A percentile compares a stretch with the other conserved stretches of the same genome.
Conservation (phyloP, 805 yeast species). For the Kluyveromyces aestuarii region DNA sequence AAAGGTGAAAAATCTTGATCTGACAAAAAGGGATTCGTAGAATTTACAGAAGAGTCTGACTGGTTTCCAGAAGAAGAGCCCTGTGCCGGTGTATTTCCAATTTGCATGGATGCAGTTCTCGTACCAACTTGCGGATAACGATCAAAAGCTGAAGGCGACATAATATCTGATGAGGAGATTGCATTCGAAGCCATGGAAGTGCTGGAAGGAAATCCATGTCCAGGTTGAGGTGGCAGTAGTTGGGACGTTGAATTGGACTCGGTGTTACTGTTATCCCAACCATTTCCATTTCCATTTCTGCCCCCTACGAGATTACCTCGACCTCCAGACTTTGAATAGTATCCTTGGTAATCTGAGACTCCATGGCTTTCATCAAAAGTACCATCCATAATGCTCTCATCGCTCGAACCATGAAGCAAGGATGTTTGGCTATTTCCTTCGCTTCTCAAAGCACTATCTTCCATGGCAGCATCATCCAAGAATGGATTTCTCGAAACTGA, state of each 20-base stretch:
- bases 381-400: neutral
- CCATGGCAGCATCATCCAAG: constrained; percentile 8
- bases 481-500: constrained; percentile 7
- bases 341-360: constrained; percentile 24
- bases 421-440: constrained; percentile 6
- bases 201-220: constrained; percentile 8
- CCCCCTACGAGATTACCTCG: neutral
- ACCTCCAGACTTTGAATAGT: constrained; percentile 18
- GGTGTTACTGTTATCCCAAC: constrained; percentile 1
- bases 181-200: constrained; percentile 6
- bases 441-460: constrained; percentile 5
- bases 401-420: constrained; percentile 3
- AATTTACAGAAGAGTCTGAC: constrained; percentile 19
- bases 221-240: neutral
- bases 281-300: neutral
- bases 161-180: constrained; percentile 14
- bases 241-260: neutral
- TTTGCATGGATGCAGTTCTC: constrained; percentile 41
- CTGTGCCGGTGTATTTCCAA: constrained; percentile 9
- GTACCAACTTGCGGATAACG: constrained; percentile 52
- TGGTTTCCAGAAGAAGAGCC: constrained; percentile 17
- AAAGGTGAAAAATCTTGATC: constrained; percentile 77
- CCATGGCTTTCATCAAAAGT: constrained; percentile 1
- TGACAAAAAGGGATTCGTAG: constrained; percentile 35
- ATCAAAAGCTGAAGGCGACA: constrained; percentile 50